phyloP scores from a whole-genome alignment of 2,329 filamentous ascomycete genomes.

The Tothia fuscella region DNA sequence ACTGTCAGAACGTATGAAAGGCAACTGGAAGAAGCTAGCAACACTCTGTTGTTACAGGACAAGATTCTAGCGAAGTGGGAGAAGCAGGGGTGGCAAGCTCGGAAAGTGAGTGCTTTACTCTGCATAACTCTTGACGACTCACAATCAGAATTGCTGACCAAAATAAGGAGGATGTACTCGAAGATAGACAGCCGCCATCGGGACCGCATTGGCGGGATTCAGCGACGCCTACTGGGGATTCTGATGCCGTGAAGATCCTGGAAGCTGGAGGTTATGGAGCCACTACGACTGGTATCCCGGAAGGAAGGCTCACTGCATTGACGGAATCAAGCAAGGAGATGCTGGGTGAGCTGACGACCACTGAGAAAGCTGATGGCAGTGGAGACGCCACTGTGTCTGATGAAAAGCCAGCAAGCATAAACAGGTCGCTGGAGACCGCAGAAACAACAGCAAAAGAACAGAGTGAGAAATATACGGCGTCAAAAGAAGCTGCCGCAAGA shows the following conservation, averaged over 20 bases:
- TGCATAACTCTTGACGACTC: too few species aligned
- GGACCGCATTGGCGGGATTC: too few species aligned
- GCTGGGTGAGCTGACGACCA: slow-evolving; percentile 1
- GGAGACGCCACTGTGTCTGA: neutral
- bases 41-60: slow-evolving; percentile 10
- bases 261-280: too few species aligned
- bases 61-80: slow-evolving; percentile 10
- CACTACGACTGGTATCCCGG: too few species aligned
- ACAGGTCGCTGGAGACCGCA: slow-evolving; percentile 1
- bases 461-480: neutral
- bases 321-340: slow-evolving; percentile 8
- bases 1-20: slow-evolving; percentile 7
- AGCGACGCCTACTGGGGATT: too few species aligned
- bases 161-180: too few species aligned
- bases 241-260: too few species aligned
- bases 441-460: slow-evolving; percentile 2
- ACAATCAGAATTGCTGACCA: too few species aligned
- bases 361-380: neutral
- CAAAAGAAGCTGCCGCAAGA: neutral
- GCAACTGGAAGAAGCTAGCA: slow-evolving; percentile 10
- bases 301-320: too few species aligned
- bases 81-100: too few species aligned
- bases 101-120: too few species aligned
- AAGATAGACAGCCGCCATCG: too few species aligned
- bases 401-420: neutral